Conservation (phyloP, 2,329 filamentous ascomycete species). For the Rhynchosporium secalis region DNA sequence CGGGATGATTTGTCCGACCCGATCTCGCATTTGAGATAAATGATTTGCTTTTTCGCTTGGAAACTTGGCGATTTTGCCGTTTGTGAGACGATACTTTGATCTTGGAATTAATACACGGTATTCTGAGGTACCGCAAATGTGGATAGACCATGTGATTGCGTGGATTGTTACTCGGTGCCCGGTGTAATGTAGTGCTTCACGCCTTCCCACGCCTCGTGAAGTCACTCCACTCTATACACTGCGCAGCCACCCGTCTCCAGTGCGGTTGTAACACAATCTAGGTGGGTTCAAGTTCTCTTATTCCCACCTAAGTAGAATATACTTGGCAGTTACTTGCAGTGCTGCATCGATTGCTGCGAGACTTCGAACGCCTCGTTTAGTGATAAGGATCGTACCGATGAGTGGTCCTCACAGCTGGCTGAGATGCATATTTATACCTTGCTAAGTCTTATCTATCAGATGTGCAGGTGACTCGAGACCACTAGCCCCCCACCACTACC, state of each 20-base stretch:
- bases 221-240: constrained; percentile 1
- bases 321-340: not conserved
- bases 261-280: not conserved
- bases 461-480: not conserved
- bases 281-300: not conserved
- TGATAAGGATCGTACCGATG: not conserved
- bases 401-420: not conserved
- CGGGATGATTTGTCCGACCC: not conserved
- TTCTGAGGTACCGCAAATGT: not conserved
- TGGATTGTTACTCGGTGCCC: not conserved
- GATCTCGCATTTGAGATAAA: not conserved
- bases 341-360: not conserved
- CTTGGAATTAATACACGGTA: not conserved
- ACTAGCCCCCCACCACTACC: not conserved
- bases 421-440: not conserved
- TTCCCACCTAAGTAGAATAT: not conserved
- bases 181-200: not conserved
- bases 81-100: not conserved
- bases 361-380: not conserved
- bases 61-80: not conserved
- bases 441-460: not conserved
- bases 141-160: constrained; percentile 1
- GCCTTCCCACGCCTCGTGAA: not conserved
- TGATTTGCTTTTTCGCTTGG: too few relatives aligned
- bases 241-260: constrained; percentile 3